Percentiles rank a stretch among this genome's conserved stretches.
phyloP scores from a whole-genome alignment of 805 yeast species.

The Nakazawaea populi region DNA sequence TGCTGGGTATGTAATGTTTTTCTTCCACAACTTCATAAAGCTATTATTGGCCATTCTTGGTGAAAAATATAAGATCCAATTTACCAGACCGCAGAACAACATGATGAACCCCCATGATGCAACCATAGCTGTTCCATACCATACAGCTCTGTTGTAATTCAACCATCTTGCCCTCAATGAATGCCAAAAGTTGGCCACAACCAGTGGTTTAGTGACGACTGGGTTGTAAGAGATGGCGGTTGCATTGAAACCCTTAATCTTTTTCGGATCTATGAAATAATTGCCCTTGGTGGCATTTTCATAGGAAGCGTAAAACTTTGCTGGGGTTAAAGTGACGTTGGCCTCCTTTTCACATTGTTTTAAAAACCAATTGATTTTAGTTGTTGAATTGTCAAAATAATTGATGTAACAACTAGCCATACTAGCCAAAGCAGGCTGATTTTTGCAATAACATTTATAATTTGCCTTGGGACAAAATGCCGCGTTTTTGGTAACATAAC shows the following conservation, averaged over 20 bases:
- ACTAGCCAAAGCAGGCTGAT: slow-evolving; percentile 21
- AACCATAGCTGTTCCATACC: slow-evolving; percentile 38
- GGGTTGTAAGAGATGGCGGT: slow-evolving; percentile 30
- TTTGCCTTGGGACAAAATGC: background rate
- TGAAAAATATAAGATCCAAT: slow-evolving; percentile 33
- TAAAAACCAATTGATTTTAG: slow-evolving; percentile 17
- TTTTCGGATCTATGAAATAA: slow-evolving; percentile 24
- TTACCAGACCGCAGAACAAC: slow-evolving; percentile 32
- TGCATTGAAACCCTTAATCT: slow-evolving; percentile 23
- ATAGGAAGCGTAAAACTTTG: slow-evolving; percentile 28
- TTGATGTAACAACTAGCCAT: slow-evolving; percentile 19
- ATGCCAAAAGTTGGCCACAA: slow-evolving; percentile 11
- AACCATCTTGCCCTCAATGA: slow-evolving; percentile 25
- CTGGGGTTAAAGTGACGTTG: slow-evolving; percentile 24
- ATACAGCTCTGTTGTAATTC: slow-evolving; percentile 35
- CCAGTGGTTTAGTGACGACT: slow-evolving; percentile 13
- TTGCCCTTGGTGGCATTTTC: slow-evolving; percentile 33
- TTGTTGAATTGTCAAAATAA: slow-evolving; percentile 9
- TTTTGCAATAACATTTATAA: slow-evolving; percentile 20
- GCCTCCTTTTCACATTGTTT: slow-evolving; percentile 15
- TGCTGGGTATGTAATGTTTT: slow-evolving; percentile 17
- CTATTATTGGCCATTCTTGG: slow-evolving; percentile 22
- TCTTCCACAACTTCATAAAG: slow-evolving; percentile 23
- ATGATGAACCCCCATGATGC: slow-evolving; percentile 45
- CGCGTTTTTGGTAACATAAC: background rate